These are phyloP conservation scores for Penicillium sp. DNA, from an alignment of 2,329 filamentous ascomycete genomes.

Conservation along the genomic window DNA sequence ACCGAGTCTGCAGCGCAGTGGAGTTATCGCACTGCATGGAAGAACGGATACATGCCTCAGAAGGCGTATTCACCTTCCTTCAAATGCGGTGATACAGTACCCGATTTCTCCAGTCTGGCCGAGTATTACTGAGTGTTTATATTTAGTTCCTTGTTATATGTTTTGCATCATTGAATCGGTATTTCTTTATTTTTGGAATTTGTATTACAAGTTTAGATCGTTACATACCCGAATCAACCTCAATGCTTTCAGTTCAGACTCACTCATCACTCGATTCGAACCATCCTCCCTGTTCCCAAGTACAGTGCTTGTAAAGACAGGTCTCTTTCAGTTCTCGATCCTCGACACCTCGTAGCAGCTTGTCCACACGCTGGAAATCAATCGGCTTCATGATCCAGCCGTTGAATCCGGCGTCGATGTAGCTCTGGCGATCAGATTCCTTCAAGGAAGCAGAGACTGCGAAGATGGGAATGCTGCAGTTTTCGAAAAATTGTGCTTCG, in stretches of 20 bases:
- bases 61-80: slow-evolving; percentile 69
- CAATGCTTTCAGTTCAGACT: too few relatives aligned
- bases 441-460: slow-evolving; percentile 79
- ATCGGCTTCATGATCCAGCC: slow-evolving; percentile 91
- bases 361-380: slow-evolving; percentile 68
- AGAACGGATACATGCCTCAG: slow-evolving; percentile 70
- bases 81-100: slow-evolving; percentile 54
- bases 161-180: slow-evolving; percentile 6
- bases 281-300: slow-evolving; percentile 87
- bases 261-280: slow-evolving; percentile 47
- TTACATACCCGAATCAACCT: background rate
- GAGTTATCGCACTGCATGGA: slow-evolving; percentile 64
- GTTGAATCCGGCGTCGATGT: slow-evolving; percentile 75
- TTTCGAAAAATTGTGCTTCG: slow-evolving; percentile 47
- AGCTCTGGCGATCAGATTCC: slow-evolving; percentile 63
- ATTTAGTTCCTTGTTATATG: background rate
- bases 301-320: slow-evolving; percentile 65
- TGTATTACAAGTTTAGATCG: slow-evolving; percentile 2
- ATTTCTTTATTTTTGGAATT: background rate
- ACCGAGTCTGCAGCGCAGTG: slow-evolving; percentile 82
- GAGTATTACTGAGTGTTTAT: slow-evolving; percentile 39
- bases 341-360: slow-evolving; percentile 65
- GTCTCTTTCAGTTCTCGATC: slow-evolving; percentile 54
- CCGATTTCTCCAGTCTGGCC: slow-evolving; percentile 43
- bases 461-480: slow-evolving; percentile 66